Evolutionary conservation across 106 monocot genomes (phyloP).

Genomic region (Gastrodia elata): DNA sequence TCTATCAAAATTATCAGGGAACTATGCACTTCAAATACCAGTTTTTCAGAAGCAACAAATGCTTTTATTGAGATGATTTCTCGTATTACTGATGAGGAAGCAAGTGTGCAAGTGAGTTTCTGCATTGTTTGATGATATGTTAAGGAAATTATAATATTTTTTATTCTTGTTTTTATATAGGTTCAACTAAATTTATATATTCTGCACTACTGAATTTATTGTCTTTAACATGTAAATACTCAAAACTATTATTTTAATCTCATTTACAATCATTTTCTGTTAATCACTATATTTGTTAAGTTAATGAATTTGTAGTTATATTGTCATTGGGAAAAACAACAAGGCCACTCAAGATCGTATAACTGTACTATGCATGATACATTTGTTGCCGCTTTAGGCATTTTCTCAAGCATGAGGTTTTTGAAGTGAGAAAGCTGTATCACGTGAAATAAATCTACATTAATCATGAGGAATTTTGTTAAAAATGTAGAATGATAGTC

Average conservation of each 20-base stretch:
- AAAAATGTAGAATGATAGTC: no score
- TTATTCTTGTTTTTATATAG: background rate
- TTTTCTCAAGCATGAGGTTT: background rate
- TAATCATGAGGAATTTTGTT: no score
- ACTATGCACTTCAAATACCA: slow-evolving; percentile 68
- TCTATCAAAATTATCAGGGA: slow-evolving; percentile 94
- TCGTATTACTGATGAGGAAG: slow-evolving; percentile 96
- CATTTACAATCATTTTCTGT: background rate
- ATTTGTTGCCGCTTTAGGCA: background rate
- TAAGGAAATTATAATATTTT: background rate
- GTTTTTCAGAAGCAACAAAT: slow-evolving; percentile 52
- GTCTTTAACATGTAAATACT: background rate
- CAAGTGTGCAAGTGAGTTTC: slow-evolving; percentile 77
- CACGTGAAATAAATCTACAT: no score
- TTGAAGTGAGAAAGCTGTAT: no score
- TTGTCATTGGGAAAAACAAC: background rate
- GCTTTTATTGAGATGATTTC: slow-evolving; percentile 97
- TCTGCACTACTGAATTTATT: slow-evolving; percentile 1
- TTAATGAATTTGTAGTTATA: background rate
- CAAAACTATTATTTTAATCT: background rate
- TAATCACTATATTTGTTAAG: background rate
- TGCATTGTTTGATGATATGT: background rate
- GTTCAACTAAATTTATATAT: background rate
- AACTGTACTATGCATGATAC: background rate
- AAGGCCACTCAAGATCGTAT: background rate